These are phyloP conservation scores for Daedalea quercina DNA, from an alignment of 768 basidiomycete genomes.

Conservation along the genomic window DNA sequence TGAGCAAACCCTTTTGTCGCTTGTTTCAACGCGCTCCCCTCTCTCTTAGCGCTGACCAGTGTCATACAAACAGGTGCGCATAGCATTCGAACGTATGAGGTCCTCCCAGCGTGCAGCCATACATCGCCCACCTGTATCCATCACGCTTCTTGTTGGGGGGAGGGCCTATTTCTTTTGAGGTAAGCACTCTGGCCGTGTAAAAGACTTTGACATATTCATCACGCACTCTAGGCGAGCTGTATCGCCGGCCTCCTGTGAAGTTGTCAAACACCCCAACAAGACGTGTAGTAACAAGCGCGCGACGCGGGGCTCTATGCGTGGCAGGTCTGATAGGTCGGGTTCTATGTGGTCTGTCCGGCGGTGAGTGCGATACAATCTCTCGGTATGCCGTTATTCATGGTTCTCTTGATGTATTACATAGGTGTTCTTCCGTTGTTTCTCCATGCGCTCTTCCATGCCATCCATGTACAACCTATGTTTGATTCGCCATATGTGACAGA, in stretches of 20 bases:
- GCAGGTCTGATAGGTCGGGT: slow-evolving; percentile 30
- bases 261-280: slow-evolving; percentile 58
- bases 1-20: neutral
- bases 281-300: slow-evolving; percentile 70
- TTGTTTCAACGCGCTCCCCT: neutral
- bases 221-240: slow-evolving; percentile 7
- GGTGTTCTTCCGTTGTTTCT: too few species aligned
- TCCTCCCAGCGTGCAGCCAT: slow-evolving; percentile 47
- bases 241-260: slow-evolving; percentile 37
- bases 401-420: too few species aligned
- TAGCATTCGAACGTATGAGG: slow-evolving; percentile 16
- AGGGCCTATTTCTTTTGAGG: slow-evolving; percentile 51
- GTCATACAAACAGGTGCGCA: neutral
- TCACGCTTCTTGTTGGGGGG: slow-evolving; percentile 70
- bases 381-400: too few species aligned
- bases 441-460: too few species aligned
- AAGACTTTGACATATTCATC: neutral
- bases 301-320: slow-evolving; percentile 64
- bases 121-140: slow-evolving; percentile 53
- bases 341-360: neutral
- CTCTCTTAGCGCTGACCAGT: neutral
- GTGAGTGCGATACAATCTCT: too few species aligned
- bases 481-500: too few species aligned
- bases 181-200: slow-evolving; percentile 14
- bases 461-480: too few species aligned